Evolutionary conservation across 176 grass and related monocot genomes (phyloP).

Genomic region (Oryza australiensis): DNA sequence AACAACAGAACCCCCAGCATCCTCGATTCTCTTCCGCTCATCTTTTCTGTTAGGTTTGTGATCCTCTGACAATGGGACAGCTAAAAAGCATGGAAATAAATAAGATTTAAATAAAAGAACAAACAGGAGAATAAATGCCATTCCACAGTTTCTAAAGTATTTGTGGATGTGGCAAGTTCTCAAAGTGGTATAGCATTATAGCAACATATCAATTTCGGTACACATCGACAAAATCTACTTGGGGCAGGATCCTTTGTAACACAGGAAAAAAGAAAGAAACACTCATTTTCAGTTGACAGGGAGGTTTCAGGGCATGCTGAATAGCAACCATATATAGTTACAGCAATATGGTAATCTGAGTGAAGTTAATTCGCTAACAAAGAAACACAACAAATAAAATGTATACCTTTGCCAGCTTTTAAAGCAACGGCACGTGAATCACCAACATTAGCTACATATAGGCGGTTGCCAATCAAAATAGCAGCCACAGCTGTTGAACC

Average conservation of each 20-base stretch:
- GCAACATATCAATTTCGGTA: neutral
- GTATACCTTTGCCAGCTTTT: conserved; percentile 44
- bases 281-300: neutral
- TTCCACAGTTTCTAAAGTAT: conserved; percentile 16
- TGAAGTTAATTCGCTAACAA: neutral
- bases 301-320: neutral
- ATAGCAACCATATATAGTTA: neutral
- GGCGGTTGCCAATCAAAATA: conserved; percentile 56
- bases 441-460: conserved; percentile 94
- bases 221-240: neutral
- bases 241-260: neutral
- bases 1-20: conserved; percentile 70
- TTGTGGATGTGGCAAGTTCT: neutral
- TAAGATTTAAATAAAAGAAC: neutral
- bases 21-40: conserved; percentile 74
- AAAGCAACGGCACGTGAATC: conserved; percentile 84
- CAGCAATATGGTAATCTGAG: neutral
- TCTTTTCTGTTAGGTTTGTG: conserved; percentile 89
- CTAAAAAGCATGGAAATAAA: conserved; percentile 54
- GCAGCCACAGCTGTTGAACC: conserved; percentile 81
- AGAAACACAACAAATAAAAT: neutral
- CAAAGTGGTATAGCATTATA: conserved; percentile 33
- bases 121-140: conserved; percentile 2
- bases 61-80: conserved; percentile 72
- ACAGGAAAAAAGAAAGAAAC: neutral